Evolutionary conservation across 75 land plant genomes (phyloP).

Genomic region (Picea sitchensis): DNA sequence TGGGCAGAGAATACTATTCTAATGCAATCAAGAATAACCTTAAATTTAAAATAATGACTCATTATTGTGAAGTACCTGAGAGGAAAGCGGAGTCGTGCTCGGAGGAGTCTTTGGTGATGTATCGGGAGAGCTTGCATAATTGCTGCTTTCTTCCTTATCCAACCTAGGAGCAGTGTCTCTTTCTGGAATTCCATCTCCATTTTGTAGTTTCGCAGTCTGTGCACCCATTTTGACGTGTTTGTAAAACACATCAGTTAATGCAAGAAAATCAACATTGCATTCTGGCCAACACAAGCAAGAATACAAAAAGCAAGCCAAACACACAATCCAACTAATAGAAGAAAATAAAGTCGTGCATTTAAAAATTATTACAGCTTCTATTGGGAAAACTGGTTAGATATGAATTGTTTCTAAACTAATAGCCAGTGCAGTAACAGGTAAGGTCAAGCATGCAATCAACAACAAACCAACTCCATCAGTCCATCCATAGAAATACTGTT

Average conservation of each 20-base stretch:
- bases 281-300: background rate
- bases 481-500: background rate
- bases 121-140: conserved; percentile 30
- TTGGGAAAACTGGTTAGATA: background rate
- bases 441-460: background rate
- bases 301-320: background rate
- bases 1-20: background rate
- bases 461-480: background rate
- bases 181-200: conserved; percentile 32
- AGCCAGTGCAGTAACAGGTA: background rate
- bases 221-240: background rate
- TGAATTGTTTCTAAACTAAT: background rate
- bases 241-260: background rate
- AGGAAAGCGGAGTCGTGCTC: conserved; percentile 6
- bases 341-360: too few relatives aligned
- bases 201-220: conserved; percentile 49
- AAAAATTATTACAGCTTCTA: background rate
- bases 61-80: conserved; percentile 5
- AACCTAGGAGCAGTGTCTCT: conserved; percentile 17
- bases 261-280: background rate
- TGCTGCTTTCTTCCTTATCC: conserved; percentile 32
- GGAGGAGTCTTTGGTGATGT: conserved; percentile 32
- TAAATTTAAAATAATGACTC: background rate
- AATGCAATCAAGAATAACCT: background rate
- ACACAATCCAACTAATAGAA: background rate